Evolutionary conservation across 2,329 filamentous ascomycete genomes (phyloP).

Genomic region (Fulvia fulva): DNA sequence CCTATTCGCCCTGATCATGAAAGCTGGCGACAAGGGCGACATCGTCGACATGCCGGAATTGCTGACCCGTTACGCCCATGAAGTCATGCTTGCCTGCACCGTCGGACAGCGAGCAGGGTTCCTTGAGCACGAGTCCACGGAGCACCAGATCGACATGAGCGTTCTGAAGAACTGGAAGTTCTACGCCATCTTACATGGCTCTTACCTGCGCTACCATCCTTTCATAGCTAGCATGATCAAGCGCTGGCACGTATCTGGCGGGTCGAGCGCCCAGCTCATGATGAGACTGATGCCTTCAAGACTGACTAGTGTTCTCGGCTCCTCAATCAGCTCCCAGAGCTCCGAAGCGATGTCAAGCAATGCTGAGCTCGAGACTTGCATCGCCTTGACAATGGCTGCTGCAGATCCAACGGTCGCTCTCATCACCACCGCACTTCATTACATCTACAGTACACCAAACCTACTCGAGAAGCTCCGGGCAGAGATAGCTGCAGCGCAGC

Average conservation of each 20-base stretch:
- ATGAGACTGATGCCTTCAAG: neutral
- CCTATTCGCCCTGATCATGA: slow-evolving; percentile 8
- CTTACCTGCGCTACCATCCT: slow-evolving; percentile 23
- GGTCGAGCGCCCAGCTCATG: neutral
- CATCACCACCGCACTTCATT: slow-evolving; percentile 12
- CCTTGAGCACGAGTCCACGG: slow-evolving; percentile 4
- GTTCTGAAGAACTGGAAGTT: slow-evolving; percentile 17
- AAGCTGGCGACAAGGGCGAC: slow-evolving; percentile 4
- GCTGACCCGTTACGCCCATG: slow-evolving; percentile 22
- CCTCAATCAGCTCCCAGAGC: neutral
- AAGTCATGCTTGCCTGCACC: slow-evolving; percentile 21
- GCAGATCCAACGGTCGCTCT: slow-evolving; percentile 18
- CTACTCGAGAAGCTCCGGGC: slow-evolving; percentile 16
- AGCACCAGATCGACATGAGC: neutral
- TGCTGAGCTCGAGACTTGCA: slow-evolving; percentile 9
- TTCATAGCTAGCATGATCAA: slow-evolving; percentile 12
- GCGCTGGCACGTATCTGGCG: neutral
- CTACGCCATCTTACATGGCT: slow-evolving; percentile 19
- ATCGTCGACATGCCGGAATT: slow-evolving; percentile 13
- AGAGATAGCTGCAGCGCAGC: slow-evolving; percentile 9
- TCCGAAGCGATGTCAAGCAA: neutral
- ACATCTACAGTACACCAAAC: slow-evolving; percentile 14
- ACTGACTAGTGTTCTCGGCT: neutral
- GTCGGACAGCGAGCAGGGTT: slow-evolving; percentile 20
- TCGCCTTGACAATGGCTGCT: slow-evolving; percentile 17